Evolutionary conservation across 164 flowering plant genomes (phyloP).

Genomic region (Hamamelis virginiana): DNA sequence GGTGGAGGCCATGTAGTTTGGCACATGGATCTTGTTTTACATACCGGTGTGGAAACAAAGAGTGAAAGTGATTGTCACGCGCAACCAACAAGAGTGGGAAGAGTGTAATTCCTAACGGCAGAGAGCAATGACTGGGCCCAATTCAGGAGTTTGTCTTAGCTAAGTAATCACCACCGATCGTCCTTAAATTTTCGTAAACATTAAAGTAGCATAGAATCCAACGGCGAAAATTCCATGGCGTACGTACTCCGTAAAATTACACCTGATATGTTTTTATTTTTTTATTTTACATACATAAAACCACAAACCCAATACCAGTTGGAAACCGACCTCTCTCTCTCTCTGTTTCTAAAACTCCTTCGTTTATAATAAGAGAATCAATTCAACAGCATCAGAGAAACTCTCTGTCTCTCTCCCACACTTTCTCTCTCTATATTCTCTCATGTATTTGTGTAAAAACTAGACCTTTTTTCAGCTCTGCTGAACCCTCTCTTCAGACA

Average conservation of each 20-base stretch:
- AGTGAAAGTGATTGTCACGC: no score
- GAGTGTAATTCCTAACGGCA: no score
- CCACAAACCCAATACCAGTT: neutral
- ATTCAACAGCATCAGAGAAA: constrained; percentile 3
- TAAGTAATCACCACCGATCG: no score
- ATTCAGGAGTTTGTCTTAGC: no score
- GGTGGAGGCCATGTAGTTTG: no score
- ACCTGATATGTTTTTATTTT: neutral
- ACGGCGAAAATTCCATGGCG: neutral
- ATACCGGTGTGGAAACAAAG: no score
- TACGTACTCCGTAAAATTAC: neutral
- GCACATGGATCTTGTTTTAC: no score
- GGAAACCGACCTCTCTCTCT: neutral
- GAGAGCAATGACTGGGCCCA: no score
- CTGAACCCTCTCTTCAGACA: neutral
- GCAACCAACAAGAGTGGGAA: no score
- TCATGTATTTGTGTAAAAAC: constrained; percentile 14
- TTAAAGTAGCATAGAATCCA: neutral
- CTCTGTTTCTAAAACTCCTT: constrained; percentile 1
- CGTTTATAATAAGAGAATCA: constrained; percentile 15
- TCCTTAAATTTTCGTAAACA: no score
- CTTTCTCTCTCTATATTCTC: constrained; percentile 3
- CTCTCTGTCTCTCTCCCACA: constrained; percentile 1
- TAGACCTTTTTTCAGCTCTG: neutral
- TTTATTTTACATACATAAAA: neutral